phyloP scores from a whole-genome alignment of 495 filamentous ascomycete species.

The Aspergillus coremiiformis region DNA sequence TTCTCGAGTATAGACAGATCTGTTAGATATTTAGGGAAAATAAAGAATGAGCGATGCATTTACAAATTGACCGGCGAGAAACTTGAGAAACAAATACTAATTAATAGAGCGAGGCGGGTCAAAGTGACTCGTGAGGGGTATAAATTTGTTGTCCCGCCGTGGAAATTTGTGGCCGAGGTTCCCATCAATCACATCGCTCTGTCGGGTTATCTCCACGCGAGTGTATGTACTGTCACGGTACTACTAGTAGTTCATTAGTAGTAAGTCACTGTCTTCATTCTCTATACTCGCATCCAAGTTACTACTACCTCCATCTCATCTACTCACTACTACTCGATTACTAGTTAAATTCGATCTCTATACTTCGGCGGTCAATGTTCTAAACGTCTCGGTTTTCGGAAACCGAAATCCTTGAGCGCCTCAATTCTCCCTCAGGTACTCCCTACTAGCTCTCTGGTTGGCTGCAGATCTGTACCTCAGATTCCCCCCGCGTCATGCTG shows the following conservation, averaged over 20 bases:
- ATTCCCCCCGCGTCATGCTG: slow-evolving; percentile 4
- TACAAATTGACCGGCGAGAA: not conserved
- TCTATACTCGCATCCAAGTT: not conserved
- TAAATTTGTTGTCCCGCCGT: slow-evolving; percentile 10
- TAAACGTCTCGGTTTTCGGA: slow-evolving; percentile 20
- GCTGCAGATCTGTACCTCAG: slow-evolving; percentile 6
- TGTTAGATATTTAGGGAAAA: too few relatives aligned
- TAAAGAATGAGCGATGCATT: too few relatives aligned
- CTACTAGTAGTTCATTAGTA: too few relatives aligned
- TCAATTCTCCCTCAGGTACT: slow-evolving; percentile 9
- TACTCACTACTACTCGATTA: too few relatives aligned
- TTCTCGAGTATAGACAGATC: not conserved
- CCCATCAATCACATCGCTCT: slow-evolving; percentile 24
- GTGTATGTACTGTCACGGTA: too few relatives aligned
- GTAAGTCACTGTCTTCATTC: not conserved
- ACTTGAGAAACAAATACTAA: not conserved
- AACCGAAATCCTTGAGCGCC: slow-evolving; percentile 27
- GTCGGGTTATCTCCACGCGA: slow-evolving; percentile 2
- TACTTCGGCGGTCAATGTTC: not conserved
- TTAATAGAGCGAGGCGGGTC: not conserved
- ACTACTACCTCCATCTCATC: not conserved
- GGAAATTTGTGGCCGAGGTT: slow-evolving; percentile 8
- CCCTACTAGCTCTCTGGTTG: slow-evolving; percentile 7
- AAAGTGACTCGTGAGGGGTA: not conserved
- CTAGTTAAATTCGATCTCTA: not conserved